Evolutionary conservation across 78 protist genomes (phyloP).

Genomic region (Dictyostelium capitatum): DNA sequence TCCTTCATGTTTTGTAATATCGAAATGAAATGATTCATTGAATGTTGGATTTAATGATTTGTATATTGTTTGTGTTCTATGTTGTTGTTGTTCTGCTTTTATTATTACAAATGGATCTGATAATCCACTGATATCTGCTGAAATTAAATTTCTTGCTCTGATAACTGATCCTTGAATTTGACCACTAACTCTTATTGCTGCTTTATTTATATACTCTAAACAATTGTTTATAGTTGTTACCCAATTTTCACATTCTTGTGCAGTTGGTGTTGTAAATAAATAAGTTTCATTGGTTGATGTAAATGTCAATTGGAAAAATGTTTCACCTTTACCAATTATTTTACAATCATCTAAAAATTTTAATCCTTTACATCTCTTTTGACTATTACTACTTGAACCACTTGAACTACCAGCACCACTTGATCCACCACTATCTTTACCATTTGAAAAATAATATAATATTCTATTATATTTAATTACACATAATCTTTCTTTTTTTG

Average conservation of each 20-base stretch:
- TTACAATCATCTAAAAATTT: slow-evolving; percentile 57
- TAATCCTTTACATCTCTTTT: slow-evolving; percentile 37
- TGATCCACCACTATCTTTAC: neutral
- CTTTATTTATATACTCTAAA: neutral
- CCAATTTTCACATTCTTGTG: slow-evolving; percentile 50
- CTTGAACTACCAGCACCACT: neutral
- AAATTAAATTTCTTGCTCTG: slow-evolving; percentile 22
- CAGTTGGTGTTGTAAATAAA: slow-evolving; percentile 17
- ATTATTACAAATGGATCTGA: slow-evolving; percentile 50
- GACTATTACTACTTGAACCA: neutral
- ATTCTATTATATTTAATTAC: slow-evolving; percentile 58
- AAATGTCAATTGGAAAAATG: neutral
- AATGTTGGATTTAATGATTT: slow-evolving; percentile 53
- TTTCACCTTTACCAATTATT: neutral
- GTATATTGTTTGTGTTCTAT: slow-evolving; percentile 49
- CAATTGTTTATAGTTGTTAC: neutral
- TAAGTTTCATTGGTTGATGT: slow-evolving; percentile 17
- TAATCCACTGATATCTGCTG: neutral
- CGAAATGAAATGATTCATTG: slow-evolving; percentile 32
- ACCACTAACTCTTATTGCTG: slow-evolving; percentile 42
- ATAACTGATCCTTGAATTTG: slow-evolving; percentile 37
- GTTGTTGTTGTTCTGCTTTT: slow-evolving; percentile 53
- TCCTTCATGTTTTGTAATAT: slow-evolving; percentile 59
- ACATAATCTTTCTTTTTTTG: slow-evolving; percentile 52
- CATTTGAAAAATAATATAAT: slow-evolving; percentile 35